Evolutionary conservation across 2,329 filamentous ascomycete genomes (phyloP).

Genomic region (Ascochyta koolunga): DNA sequence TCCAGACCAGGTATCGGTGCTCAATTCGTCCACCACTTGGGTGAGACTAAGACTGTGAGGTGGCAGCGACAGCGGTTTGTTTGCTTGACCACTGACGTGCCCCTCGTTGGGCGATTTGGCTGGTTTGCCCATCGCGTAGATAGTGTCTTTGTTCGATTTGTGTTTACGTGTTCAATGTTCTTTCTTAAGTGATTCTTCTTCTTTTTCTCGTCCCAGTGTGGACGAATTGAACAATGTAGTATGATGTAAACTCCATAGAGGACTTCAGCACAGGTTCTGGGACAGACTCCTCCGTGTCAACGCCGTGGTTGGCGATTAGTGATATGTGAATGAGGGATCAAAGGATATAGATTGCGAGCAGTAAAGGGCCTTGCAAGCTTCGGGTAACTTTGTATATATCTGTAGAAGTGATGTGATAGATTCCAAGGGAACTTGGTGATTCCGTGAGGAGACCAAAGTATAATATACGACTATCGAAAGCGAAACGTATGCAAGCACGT

Average conservation of each 20-base stretch:
- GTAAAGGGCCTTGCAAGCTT: neutral
- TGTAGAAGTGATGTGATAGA: neutral
- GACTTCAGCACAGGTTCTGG: conserved; percentile 37
- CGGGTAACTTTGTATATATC: neutral
- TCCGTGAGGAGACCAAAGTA: neutral
- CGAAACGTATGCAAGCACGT: neutral
- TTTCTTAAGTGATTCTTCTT: conserved; percentile 22
- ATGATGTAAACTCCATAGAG: conserved; percentile 28
- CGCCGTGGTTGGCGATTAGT: conserved; percentile 34
- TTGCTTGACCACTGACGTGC: conserved; percentile 51
- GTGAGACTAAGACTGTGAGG: conserved; percentile 65
- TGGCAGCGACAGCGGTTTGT: conserved; percentile 62
- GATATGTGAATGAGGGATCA: neutral
- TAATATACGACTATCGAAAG: neutral
- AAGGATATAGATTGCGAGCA: neutral
- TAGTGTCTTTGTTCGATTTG: neutral
- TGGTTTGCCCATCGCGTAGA: conserved; percentile 30
- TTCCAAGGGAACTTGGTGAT: too few relatives aligned
- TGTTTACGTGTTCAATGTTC: neutral
- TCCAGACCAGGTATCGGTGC: conserved; percentile 69
- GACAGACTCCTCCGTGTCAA: conserved; percentile 36
- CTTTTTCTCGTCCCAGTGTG: conserved; percentile 30
- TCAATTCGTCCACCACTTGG: conserved; percentile 61
- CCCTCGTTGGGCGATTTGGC: conserved; percentile 24
- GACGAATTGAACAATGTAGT: conserved; percentile 30